phyloP scores from a whole-genome alignment of 208 protist species.

The Trypanosoma rangeli region DNA sequence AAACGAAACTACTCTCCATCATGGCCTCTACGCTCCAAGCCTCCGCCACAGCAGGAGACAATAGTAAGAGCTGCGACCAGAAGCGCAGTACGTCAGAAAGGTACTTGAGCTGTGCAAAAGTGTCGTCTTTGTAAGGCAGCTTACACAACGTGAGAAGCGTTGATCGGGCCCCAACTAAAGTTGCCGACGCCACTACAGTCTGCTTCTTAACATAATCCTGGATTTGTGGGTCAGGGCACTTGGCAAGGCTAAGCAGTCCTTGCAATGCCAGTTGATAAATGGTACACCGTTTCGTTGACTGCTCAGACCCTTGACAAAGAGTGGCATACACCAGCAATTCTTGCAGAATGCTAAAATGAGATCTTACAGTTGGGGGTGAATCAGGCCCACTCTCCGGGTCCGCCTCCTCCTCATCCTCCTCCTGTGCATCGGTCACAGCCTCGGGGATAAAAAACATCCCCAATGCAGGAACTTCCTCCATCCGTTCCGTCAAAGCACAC shows the following conservation, averaged over 20 bases:
- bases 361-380: neutral
- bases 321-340: conserved; percentile 52
- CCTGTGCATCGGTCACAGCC: neutral
- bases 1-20: conserved; percentile 49
- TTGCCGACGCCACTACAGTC: conserved; percentile 25
- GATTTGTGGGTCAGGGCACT: conserved; percentile 63
- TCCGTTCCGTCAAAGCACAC: conserved; percentile 58
- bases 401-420: conserved; percentile 1
- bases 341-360: conserved; percentile 34
- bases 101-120: conserved; percentile 51
- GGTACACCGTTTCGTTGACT: conserved; percentile 43
- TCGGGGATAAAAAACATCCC: conserved; percentile 44
- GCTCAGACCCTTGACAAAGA: conserved; percentile 41
- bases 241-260: conserved; percentile 65
- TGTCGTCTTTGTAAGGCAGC: conserved; percentile 72
- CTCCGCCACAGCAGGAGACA: conserved; percentile 43
- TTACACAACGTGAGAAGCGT: conserved; percentile 80
- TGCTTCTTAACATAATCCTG: conserved; percentile 55
- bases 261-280: conserved; percentile 59
- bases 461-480: conserved; percentile 63
- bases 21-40: conserved; percentile 33
- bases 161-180: conserved; percentile 43
- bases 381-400: neutral
- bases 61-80: conserved; percentile 48
- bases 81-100: conserved; percentile 63